phyloP scores from a whole-genome alignment of 1,139 yeast species.

The Cylindricascospora bacillispora region DNA sequence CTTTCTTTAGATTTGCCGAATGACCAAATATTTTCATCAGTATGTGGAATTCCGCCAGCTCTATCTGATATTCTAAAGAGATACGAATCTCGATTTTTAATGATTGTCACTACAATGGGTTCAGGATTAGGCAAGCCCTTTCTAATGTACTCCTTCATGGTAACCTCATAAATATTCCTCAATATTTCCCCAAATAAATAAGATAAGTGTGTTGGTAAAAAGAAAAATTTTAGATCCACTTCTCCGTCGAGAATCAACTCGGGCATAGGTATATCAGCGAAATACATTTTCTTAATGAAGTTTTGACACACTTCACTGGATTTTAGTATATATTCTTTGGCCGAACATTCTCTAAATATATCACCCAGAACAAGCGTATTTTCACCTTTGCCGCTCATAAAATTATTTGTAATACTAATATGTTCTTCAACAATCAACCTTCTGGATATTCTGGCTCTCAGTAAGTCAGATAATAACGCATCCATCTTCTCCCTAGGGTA shows the following conservation, averaged over 20 bases:
- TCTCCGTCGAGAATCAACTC: slow-evolving; percentile 60
- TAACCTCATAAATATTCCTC: slow-evolving; percentile 74
- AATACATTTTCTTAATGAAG: slow-evolving; percentile 36
- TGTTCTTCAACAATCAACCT: slow-evolving; percentile 88
- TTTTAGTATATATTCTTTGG: slow-evolving; percentile 45
- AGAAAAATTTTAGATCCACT: slow-evolving; percentile 52
- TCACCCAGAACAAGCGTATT: slow-evolving; percentile 59
- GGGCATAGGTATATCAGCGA: slow-evolving; percentile 52
- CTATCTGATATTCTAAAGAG: slow-evolving; percentile 73
- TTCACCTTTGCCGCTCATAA: slow-evolving; percentile 29
- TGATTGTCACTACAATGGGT: slow-evolving; percentile 62
- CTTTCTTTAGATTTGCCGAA: slow-evolving; percentile 56
- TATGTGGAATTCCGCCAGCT: slow-evolving; percentile 58
- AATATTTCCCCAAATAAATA: slow-evolving; percentile 78
- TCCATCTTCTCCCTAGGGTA: slow-evolving; percentile 57
- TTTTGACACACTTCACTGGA: slow-evolving; percentile 37
- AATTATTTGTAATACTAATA: slow-evolving; percentile 59
- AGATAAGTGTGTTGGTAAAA: slow-evolving; percentile 74
- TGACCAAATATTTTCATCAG: slow-evolving; percentile 54
- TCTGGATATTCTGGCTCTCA: slow-evolving; percentile 78
- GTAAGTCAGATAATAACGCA: slow-evolving; percentile 56
- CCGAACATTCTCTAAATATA: slow-evolving; percentile 67
- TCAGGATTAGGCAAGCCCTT: slow-evolving; percentile 25
- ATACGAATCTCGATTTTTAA: slow-evolving; percentile 53
- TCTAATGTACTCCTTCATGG: slow-evolving; percentile 36